Base-by-base conservation (phyloP, 345 rosid genomes). In the Corymbia maculata region DNA sequence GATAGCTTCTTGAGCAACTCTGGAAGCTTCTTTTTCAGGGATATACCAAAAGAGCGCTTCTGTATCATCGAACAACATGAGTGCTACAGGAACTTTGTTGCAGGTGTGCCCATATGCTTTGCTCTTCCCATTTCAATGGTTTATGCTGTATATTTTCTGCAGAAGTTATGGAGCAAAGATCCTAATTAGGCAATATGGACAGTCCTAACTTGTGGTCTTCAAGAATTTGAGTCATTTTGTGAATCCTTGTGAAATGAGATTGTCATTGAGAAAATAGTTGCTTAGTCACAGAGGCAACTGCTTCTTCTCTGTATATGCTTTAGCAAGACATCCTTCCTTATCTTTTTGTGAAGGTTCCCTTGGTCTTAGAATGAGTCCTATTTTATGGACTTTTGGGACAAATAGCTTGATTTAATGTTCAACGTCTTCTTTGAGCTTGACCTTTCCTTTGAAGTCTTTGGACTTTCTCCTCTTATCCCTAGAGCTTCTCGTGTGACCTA, bases 1-100 rank as follows among this genome's bases (percentile, higher is more conserved):
- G 50, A 75, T 75, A 75, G 45, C 84, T 87, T 86, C 47, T 16
- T 44, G 52, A 42, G 44, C 66, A 36, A 88, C 64, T 45, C 80
- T 24, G 86, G 85, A 86, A 79, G 32, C 49, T 89, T 86, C 85
- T 85, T 90, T 53, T 24, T 52, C 93, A 96, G 99, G 97, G 88
- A 93, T 94, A 92, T 94, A 92, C 90, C 92, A 91, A 93, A 95
- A 94, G 94, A 93, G 86, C 90, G 90, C 95, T 89, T 93, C 97
- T 88, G 53, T 92, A 68, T 88, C 94, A 52, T 91, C 98, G 57
- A 96, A 92, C 92, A 93, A 84, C 91, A 92, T 93, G 64, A 88
- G 87, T 91, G 93, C 87, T 91, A 98, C 94, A 89, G 98, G 95
- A 86, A 87, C 94, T 87, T 75, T 95, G 87, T 86, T 96, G 92